phyloP scores from a whole-genome alignment of 306 rosid species.

The Vigna radiata region DNA sequence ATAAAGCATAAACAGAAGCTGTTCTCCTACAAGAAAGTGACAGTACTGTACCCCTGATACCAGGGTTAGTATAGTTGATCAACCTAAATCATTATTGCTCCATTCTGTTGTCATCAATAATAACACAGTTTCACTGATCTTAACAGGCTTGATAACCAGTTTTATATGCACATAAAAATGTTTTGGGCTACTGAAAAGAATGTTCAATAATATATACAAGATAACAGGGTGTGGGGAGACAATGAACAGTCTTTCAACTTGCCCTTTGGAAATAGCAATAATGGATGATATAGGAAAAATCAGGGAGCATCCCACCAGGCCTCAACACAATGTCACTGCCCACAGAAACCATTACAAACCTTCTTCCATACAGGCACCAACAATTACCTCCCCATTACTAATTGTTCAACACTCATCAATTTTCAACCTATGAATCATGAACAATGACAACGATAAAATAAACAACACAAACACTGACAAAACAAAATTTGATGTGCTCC shows the following conservation, averaged over 20 bases:
- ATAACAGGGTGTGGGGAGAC: neutral
- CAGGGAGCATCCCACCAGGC: slow-evolving; percentile 2
- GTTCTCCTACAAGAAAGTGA: neutral
- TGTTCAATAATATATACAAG: neutral
- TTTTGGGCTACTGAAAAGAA: neutral
- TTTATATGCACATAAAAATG: neutral
- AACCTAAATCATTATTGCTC: neutral
- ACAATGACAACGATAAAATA: neutral
- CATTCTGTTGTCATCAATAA: neutral
- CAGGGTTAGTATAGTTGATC: neutral
- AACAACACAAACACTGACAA: neutral
- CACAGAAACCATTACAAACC: neutral
- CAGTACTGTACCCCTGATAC: neutral
- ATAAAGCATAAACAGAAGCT: neutral
- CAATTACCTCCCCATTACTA: neutral
- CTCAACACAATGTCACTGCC: slow-evolving; percentile 1
- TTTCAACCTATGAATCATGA: slow-evolving; percentile 23
- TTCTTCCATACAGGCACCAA: neutral
- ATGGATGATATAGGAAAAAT: too few relatives aligned
- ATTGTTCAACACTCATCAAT: neutral
- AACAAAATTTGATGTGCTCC: slow-evolving; percentile 3
- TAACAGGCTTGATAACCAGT: neutral
- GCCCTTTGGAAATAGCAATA: slow-evolving; percentile 14
- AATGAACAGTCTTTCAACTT: neutral
- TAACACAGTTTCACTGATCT: neutral